These are phyloP conservation scores for Russula earlei DNA, from an alignment of 768 basidiomycete genomes.

Conservation along the genomic window DNA sequence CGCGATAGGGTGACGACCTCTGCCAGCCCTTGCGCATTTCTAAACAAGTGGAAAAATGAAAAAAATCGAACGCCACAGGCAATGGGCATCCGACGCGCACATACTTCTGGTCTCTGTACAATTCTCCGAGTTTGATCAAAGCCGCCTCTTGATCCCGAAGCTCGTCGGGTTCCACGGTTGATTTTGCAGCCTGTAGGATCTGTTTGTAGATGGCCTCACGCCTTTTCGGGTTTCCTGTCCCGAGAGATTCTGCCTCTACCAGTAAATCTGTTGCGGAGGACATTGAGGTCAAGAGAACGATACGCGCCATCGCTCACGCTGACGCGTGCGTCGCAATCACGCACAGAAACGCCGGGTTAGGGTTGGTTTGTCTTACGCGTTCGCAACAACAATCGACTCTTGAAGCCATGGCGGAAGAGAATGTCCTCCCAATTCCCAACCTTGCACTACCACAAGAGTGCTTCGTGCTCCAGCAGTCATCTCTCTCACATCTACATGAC, in stretches of 20 bases:
- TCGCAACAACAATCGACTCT: not conserved
- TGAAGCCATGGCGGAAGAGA: slow-evolving; percentile 79
- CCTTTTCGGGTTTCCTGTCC: slow-evolving; percentile 41
- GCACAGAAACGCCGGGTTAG: not conserved
- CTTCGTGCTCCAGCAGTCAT: slow-evolving; percentile 59
- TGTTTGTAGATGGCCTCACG: slow-evolving; percentile 72
- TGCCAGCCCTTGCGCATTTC: slow-evolving; percentile 78
- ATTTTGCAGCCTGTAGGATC: slow-evolving; percentile 39
- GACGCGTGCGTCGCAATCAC: slow-evolving; percentile 12
- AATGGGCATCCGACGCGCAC: slow-evolving; percentile 23
- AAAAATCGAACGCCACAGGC: not conserved
- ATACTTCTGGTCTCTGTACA: slow-evolving; percentile 80
- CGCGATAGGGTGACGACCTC: slow-evolving; percentile 78
- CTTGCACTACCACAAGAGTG: slow-evolving; percentile 70
- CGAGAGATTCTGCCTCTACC: slow-evolving; percentile 44
- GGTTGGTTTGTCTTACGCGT: slow-evolving; percentile 19
- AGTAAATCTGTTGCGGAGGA: slow-evolving; percentile 37
- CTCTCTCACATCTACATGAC: slow-evolving; percentile 54
- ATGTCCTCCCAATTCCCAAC: slow-evolving; percentile 80
- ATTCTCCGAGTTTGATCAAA: slow-evolving; percentile 73
- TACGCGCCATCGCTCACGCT: not conserved
- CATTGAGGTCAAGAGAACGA: slow-evolving; percentile 12
- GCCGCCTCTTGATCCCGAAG: slow-evolving; percentile 79
- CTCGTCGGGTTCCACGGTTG: slow-evolving; percentile 42
- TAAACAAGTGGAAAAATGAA: slow-evolving; percentile 25